Evolutionary conservation across 768 basidiomycete genomes (phyloP), one percentile per base, ranked within the genome.

Genomic region (Xanthoconium stramineum): DNA sequence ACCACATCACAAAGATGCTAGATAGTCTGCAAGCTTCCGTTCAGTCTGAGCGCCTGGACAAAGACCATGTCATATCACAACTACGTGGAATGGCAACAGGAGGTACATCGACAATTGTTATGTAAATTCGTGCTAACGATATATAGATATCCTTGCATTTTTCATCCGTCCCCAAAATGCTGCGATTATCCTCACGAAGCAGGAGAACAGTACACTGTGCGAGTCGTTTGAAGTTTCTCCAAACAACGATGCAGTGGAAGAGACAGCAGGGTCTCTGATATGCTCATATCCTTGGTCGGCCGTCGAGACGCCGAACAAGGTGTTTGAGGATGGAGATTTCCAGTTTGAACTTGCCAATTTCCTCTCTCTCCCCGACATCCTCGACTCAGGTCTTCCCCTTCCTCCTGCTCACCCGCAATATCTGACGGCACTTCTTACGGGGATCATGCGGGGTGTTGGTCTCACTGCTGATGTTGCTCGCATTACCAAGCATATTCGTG

Each of bases 261-360:
- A 24, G 24, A 24, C 24, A 24, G 24, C 24, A 4, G 24, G 24
- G 24, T 24, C 24, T 24, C 30, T 47, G 30, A 13, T 33, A 47
- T 47, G 75, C 29, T 59, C 59, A 3, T 70, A 67, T 55, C 71
- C 70, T 37, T 48, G 42, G 8, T 64, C 59, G 3, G 61, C 56
- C 1, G 48, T 70, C n/a, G 50, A 52, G 10, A 46, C 65, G 6
- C 56, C 62, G 6, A 36, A 52, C 13, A 44, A 50, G 4, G 57
- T 56, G 1, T 50, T 67, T 7, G 28, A 60, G 20, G 47, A 62
- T 5, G 15, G 33, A 14, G 28, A 14, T 3, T 62, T 71, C n/a
- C 54, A 47, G 11, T 24, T n/a, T 5, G 52, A 66, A 28, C 50
- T 72, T 1, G 49, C 59, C 15, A 42, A 59, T 8, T 19, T 46